These are phyloP conservation scores for Tylopilus sp. DNA, from an alignment of 768 basidiomycete genomes.

Conservation along the genomic window DNA sequence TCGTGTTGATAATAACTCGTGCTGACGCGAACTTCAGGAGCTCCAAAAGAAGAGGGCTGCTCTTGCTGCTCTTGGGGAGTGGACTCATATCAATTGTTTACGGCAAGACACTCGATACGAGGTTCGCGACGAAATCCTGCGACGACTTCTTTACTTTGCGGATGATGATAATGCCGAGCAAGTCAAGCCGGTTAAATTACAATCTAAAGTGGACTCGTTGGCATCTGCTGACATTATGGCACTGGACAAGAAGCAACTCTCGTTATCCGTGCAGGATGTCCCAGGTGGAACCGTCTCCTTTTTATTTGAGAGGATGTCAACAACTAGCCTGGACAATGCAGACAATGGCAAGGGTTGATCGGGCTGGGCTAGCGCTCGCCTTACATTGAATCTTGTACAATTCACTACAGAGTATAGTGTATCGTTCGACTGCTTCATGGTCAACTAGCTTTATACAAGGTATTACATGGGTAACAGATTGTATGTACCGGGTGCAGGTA, in stretches of 20 bases:
- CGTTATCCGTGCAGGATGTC: constrained; percentile 42
- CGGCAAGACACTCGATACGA: constrained; percentile 39
- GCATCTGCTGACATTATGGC: constrained; percentile 44
- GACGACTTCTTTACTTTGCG: constrained; percentile 37
- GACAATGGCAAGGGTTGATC: background rate
- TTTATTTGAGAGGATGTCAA: constrained; percentile 62
- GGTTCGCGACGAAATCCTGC: constrained; percentile 66
- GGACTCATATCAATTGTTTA: constrained; percentile 83
- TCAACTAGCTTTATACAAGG: background rate
- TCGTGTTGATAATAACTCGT: background rate
- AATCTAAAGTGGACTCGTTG: constrained; percentile 31
- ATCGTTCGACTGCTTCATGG: background rate
- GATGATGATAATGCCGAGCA: constrained; percentile 15
- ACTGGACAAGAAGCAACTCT: constrained; percentile 32
- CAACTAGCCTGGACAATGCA: constrained; percentile 7
- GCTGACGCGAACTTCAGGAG: constrained; percentile 41
- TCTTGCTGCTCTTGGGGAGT: constrained; percentile 72
- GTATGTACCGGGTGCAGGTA: no score
- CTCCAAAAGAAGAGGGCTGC: constrained; percentile 63
- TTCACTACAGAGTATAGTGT: background rate
- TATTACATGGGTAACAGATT: constrained; percentile 9
- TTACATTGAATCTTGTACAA: background rate
- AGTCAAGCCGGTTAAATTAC: constrained; percentile 10
- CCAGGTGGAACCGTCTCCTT: constrained; percentile 73
- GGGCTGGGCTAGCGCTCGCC: background rate